These are phyloP conservation scores for Silene vulgaris DNA, from an alignment of 179 eudicot species.

Conservation along the genomic window DNA sequence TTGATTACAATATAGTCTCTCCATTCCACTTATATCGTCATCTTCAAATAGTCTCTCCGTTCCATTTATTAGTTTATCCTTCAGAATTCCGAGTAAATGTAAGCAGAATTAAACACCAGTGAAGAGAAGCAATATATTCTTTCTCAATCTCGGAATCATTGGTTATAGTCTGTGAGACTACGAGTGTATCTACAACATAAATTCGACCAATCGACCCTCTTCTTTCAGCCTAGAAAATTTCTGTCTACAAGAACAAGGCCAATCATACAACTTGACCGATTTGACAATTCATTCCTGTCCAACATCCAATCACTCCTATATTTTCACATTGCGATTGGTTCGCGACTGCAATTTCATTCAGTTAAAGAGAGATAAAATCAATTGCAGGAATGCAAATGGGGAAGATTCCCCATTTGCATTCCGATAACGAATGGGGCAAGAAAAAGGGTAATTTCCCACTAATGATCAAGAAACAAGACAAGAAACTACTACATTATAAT, in stretches of 20 bases:
- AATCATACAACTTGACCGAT: too few species aligned
- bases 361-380: background rate
- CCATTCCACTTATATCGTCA: too few species aligned
- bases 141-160: background rate
- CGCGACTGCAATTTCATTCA: background rate
- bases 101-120: too few species aligned
- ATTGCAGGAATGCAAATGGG: background rate
- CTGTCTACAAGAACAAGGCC: too few species aligned
- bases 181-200: too few species aligned
- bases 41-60: too few species aligned
- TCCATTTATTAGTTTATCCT: too few species aligned
- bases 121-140: too few species aligned
- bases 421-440: background rate
- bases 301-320: background rate
- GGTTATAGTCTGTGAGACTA: background rate
- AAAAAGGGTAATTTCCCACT: slow-evolving; percentile 10
- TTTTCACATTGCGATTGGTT: background rate
- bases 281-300: too few species aligned
- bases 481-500: background rate
- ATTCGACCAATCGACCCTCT: too few species aligned
- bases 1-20: too few species aligned
- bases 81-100: too few species aligned
- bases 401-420: background rate
- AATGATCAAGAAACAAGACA: slow-evolving; percentile 10
- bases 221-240: background rate